Evolutionary conservation across 73 alveolate genomes (phyloP).

Genomic region (Blepharisma stoltei): DNA sequence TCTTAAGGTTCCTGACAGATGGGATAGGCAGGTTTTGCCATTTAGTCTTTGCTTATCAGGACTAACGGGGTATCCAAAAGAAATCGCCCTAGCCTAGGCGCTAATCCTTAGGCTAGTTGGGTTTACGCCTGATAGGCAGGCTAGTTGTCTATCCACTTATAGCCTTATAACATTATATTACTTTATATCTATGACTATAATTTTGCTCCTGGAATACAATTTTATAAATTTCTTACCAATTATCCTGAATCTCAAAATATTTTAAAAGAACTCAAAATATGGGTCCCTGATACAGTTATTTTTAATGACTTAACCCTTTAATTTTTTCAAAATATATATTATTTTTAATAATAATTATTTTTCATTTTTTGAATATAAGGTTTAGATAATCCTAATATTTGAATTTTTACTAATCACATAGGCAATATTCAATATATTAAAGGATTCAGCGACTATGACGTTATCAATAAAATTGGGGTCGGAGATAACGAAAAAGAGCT

Average conservation of each 20-base stretch:
- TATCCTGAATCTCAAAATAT: constrained; percentile 54
- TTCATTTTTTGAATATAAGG: too few relatives aligned
- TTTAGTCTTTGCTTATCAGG: too few relatives aligned
- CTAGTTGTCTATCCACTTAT: too few relatives aligned
- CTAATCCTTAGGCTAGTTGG: too few relatives aligned
- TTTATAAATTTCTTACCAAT: constrained; percentile 76
- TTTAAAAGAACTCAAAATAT: constrained; percentile 66
- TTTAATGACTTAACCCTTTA: constrained; percentile 92
- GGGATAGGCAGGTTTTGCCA: too few relatives aligned
- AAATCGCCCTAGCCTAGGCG: too few relatives aligned
- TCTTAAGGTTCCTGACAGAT: too few relatives aligned
- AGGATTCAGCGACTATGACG: constrained; percentile 63
- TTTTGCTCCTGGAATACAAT: constrained; percentile 27
- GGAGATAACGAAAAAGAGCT: constrained; percentile 61
- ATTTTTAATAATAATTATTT: too few relatives aligned
- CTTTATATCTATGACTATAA: background rate
- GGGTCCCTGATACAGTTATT: constrained; percentile 94
- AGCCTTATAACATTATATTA: too few relatives aligned
- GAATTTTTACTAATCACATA: constrained; percentile 89
- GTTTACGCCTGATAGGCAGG: too few relatives aligned
- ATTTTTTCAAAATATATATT: too few relatives aligned
- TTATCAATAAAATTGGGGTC: constrained; percentile 62
- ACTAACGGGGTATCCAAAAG: too few relatives aligned
- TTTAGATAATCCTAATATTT: constrained; percentile 65
- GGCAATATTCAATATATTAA: constrained; percentile 90